These are phyloP conservation scores for Boletus edulis DNA, from an alignment of 768 basidiomycete genomes.

Conservation along the genomic window DNA sequence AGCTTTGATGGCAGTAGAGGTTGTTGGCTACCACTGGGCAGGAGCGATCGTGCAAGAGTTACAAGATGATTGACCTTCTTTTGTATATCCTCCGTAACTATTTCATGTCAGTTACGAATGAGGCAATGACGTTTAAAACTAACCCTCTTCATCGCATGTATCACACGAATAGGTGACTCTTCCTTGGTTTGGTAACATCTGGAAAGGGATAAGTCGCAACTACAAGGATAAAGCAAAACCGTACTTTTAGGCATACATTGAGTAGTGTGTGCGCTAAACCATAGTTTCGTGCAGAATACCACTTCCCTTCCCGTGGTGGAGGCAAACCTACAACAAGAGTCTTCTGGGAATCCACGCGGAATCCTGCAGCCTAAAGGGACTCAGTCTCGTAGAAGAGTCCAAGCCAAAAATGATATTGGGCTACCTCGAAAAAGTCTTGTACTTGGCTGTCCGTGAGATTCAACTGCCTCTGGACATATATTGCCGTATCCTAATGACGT, in stretches of 20 bases:
- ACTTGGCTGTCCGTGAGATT: constrained; percentile 36
- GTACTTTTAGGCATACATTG: constrained; percentile 36
- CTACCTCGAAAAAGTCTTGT: constrained; percentile 48
- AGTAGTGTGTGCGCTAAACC: constrained; percentile 42
- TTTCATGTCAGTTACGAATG: constrained; percentile 1
- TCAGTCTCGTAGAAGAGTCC: not conserved
- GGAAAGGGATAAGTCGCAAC: not conserved
- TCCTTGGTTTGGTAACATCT: constrained; percentile 46
- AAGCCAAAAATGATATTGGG: not conserved
- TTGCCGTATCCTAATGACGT: constrained; percentile 37
- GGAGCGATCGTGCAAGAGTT: constrained; percentile 37
- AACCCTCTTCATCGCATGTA: constrained; percentile 21
- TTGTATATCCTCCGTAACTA: constrained; percentile 35
- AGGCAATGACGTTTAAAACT: not conserved
- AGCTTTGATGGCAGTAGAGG: constrained; percentile 31
- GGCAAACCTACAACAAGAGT: constrained; percentile 46
- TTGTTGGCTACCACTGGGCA: constrained; percentile 36
- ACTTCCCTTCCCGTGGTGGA: constrained; percentile 33
- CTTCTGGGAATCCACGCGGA: constrained; percentile 38
- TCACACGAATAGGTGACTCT: constrained; percentile 27
- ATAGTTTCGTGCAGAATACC: constrained; percentile 41
- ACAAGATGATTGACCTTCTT: constrained; percentile 41
- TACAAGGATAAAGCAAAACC: not conserved
- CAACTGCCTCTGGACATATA: constrained; percentile 43
- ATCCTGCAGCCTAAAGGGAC: constrained; percentile 36